phyloP scores from a whole-genome alignment of 2,329 filamentous ascomycete species.

The Ilyonectria destructans region DNA sequence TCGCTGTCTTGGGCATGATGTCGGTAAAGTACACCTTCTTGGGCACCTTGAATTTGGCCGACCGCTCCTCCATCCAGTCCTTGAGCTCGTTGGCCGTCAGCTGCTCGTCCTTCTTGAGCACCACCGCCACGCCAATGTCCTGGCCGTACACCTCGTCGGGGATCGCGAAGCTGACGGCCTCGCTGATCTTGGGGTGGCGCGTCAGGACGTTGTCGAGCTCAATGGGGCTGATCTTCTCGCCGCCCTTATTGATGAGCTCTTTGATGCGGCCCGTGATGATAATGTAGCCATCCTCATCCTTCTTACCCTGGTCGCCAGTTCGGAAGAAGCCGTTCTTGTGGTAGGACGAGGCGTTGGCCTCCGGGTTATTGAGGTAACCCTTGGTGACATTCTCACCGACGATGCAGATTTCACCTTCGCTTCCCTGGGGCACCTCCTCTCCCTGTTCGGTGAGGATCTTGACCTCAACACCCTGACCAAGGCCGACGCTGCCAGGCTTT shows the following conservation, averaged over 20 bases:
- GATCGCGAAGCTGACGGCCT: constrained; percentile 88
- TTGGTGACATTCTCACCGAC: constrained; percentile 86
- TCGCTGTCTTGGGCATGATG: constrained; percentile 92
- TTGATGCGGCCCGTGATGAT: constrained; percentile 94
- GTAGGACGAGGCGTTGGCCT: constrained; percentile 83
- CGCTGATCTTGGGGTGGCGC: constrained; percentile 80
- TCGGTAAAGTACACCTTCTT: constrained; percentile 89
- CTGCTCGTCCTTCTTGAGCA: constrained; percentile 77
- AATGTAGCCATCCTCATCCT: constrained; percentile 85
- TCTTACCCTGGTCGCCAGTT: constrained; percentile 89
- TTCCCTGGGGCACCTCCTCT: constrained; percentile 77
- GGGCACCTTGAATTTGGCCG: constrained; percentile 89
- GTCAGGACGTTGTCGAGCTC: constrained; percentile 88
- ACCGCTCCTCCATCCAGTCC: constrained; percentile 77
- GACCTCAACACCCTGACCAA: constrained; percentile 88
- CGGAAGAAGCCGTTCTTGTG: constrained; percentile 86
- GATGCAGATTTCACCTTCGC: constrained; percentile 88
- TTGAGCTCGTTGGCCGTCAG: constrained; percentile 75
- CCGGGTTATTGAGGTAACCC: constrained; percentile 87
- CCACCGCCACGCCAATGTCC: constrained; percentile 84
- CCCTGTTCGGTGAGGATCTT: constrained; percentile 82
- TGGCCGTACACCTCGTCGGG: constrained; percentile 89
- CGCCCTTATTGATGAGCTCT: constrained; percentile 92
- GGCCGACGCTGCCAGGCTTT: constrained; percentile 85
- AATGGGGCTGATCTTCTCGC: constrained; percentile 91